Evolutionary conservation across 108 stramenopile genomes (phyloP), one percentile per base, ranked within the genome.

Genomic region (Licmophora abbreviata): DNA sequence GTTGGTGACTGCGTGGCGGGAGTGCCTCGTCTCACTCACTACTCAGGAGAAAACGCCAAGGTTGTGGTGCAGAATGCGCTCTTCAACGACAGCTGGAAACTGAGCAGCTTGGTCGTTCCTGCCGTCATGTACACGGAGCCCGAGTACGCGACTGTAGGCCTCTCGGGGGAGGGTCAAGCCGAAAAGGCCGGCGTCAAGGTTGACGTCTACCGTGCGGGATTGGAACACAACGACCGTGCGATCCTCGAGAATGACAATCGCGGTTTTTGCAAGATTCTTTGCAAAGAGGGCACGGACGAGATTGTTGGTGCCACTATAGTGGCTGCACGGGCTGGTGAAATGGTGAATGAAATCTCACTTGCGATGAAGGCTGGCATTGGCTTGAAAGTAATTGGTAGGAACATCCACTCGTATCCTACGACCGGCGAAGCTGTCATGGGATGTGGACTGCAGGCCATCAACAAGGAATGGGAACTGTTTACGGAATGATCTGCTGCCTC

Each of bases 351-450:
- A 69, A 62, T 95, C 2, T 59, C 90, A 21, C 58, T 97, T 31
- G 93, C 94, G n/a, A 97, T 97, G 56, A 94, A 94, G 67, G 63
- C 87, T 58, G 78, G 74, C 10, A 67, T 97, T 43, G 81, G 83
- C 20, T 56, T 95, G 31, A 53, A 68, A 25, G 77, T 71, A 15
- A 53, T 97, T 31, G 96, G 86, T 17, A 46, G 87, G 34, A 95
- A 94, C 54, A 92, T 97, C 29, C 96, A 96, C 73, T 67, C 85
- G 1, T 97, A 97, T 66, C 96, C 96, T 7, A 94, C 96, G 10
- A 69, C 85, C 9, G 89, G 89, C 7, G 89, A 92, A 51, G 76
- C 75, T 26, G 82, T 92, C 20, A 82, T 82, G 83, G 70, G 76
- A 12, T 84, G 82, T 56, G 89, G 89, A 1, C 20, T 92, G 25